Percentiles rank a stretch among this genome's conserved stretches.
phyloP scores from a whole-genome alignment of 192 early-diverging fungal genomes.

The Backusella tarrabulga region DNA sequence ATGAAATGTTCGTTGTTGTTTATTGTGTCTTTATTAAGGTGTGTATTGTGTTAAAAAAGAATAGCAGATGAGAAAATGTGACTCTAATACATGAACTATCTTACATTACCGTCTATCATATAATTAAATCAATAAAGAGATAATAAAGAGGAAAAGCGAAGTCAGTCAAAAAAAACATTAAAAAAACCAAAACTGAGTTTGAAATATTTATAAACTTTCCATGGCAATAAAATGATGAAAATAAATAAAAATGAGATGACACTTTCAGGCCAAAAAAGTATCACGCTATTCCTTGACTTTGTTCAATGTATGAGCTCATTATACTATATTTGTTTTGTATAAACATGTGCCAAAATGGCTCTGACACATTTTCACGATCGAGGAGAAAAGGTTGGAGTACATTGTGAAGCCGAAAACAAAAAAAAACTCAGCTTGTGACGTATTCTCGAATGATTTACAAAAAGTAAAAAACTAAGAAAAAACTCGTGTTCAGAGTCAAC shows the following conservation, averaged over 20 bases:
- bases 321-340: neutral
- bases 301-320: neutral
- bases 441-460: neutral
- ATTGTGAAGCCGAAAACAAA: neutral
- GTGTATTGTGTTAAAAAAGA: neutral
- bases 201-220: neutral
- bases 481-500: neutral
- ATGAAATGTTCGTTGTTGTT: neutral
- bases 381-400: neutral
- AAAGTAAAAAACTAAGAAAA: neutral
- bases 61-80: neutral
- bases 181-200: neutral
- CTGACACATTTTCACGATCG: neutral
- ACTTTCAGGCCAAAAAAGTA: neutral
- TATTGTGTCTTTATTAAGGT: neutral
- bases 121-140: neutral
- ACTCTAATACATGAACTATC: neutral
- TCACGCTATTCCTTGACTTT: neutral
- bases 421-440: constrained; percentile 1
- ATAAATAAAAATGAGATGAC: neutral
- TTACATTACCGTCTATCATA: neutral
- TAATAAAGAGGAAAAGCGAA: neutral
- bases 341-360: neutral
- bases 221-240: neutral
- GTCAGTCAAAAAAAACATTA: neutral